phyloP scores from a whole-genome alignment of 108 stramenopile genomes.

The Fragilaria crotonensis region DNA sequence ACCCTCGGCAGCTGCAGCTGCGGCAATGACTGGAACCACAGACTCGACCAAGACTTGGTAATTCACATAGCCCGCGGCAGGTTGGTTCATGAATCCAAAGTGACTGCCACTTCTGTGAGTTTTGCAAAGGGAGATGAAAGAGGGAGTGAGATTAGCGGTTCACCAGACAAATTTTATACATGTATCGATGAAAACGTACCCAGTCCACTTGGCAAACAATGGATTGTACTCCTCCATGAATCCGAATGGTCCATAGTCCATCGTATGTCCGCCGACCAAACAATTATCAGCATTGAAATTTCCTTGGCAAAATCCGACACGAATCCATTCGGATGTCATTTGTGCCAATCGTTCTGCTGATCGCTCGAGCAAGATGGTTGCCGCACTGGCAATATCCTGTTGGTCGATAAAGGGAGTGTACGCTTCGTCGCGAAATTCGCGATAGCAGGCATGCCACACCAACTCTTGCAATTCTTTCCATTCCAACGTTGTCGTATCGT shows the following conservation, averaged over 20 bases:
- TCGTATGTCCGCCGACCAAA: constrained; percentile 72
- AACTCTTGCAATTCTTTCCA: constrained; percentile 68
- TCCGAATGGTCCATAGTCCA: constrained; percentile 97
- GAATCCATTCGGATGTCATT: constrained; percentile 83
- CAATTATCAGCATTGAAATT: constrained; percentile 95
- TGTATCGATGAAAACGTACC: too few species aligned
- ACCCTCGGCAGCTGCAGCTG: constrained; percentile 26
- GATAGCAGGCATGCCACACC: constrained; percentile 76
- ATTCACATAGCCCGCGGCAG: constrained; percentile 75
- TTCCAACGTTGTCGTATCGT: constrained; percentile 30
- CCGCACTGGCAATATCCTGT: constrained; percentile 44
- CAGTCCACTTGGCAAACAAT: constrained; percentile 81
- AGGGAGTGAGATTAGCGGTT: not conserved
- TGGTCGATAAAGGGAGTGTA: constrained; percentile 45
- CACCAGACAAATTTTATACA: too few species aligned
- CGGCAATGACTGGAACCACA: constrained; percentile 67
- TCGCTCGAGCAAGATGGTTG: constrained; percentile 40
- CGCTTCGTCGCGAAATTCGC: constrained; percentile 59
- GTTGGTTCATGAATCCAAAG: constrained; percentile 90
- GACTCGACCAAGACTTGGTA: constrained; percentile 65
- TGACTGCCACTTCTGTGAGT: constrained; percentile 45
- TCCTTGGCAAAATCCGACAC: constrained; percentile 93
- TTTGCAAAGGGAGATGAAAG: not conserved
- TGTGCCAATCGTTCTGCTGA: constrained; percentile 44
- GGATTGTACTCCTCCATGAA: constrained; percentile 85